phyloP scores from a whole-genome alignment of 2,329 filamentous ascomycete species.

The Xylaria sp. region DNA sequence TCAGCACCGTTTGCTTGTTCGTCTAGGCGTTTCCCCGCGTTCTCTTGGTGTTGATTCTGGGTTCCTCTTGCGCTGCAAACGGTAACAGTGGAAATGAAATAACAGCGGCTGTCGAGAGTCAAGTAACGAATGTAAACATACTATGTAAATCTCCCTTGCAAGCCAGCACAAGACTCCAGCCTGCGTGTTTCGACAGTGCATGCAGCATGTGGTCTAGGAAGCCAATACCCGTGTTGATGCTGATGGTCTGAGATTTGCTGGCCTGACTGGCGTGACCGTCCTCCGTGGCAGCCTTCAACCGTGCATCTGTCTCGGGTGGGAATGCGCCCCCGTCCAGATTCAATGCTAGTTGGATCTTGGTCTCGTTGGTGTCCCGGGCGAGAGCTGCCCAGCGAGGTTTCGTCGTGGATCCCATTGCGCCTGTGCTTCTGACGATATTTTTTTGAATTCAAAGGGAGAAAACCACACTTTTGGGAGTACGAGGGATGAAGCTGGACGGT shows the following conservation, averaged over 20 bases:
- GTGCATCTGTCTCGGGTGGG: constrained; percentile 66
- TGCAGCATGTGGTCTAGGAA: constrained; percentile 99
- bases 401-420: constrained; percentile 35
- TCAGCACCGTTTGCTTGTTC: constrained; percentile 6
- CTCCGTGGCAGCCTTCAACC: constrained; percentile 57
- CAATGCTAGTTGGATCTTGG: constrained; percentile 90
- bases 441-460: neutral
- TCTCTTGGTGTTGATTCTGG: neutral
- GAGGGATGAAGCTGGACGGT: too few relatives aligned
- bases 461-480: too few relatives aligned
- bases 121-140: constrained; percentile 50
- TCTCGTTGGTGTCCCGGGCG: constrained; percentile 94
- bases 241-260: constrained; percentile 83
- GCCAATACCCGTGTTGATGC: constrained; percentile 90
- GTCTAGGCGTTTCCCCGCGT: neutral
- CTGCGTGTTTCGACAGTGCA: constrained; percentile 91
- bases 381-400: constrained; percentile 73
- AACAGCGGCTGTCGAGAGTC: neutral
- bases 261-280: constrained; percentile 82
- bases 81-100: neutral
- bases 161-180: constrained; percentile 85
- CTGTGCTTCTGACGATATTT: neutral
- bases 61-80: too few relatives aligned
- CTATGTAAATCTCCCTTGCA: constrained; percentile 92
- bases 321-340: constrained; percentile 90